phyloP scores from a whole-genome alignment of 306 rosid species.

The Prinsepia uniflora region DNA sequence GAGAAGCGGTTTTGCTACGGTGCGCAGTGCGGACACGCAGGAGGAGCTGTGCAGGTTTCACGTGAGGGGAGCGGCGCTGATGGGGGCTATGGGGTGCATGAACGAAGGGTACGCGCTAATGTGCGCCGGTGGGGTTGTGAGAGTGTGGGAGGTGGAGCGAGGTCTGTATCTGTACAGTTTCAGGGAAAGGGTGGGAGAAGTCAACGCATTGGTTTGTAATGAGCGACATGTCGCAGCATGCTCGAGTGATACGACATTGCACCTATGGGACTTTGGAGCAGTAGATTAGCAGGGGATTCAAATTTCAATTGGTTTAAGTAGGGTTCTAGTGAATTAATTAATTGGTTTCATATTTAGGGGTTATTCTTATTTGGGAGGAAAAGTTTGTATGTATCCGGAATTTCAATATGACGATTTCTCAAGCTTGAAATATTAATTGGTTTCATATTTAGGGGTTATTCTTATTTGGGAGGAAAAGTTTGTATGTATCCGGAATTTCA shows the following conservation, averaged over 20 bases:
- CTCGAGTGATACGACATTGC: conserved; percentile 29
- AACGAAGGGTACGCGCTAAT: conserved; percentile 51
- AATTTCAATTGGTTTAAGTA: background rate
- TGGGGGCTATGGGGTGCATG: conserved; percentile 54
- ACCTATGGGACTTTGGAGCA: conserved; percentile 73
- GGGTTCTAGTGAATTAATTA: background rate
- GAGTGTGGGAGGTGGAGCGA: conserved; percentile 52
- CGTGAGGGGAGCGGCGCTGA: conserved; percentile 20
- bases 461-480: too few relatives aligned
- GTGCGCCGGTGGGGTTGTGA: conserved; percentile 33
- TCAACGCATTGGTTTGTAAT: conserved; percentile 43
- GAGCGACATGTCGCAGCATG: conserved; percentile 63
- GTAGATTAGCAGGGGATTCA: background rate
- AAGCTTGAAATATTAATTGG: background rate
- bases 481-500: too few relatives aligned
- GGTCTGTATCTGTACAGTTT: conserved; percentile 18
- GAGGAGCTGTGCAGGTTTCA: conserved; percentile 48
- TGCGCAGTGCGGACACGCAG: conserved; percentile 37
- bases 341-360: background rate
- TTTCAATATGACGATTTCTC: too few relatives aligned
- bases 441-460: background rate
- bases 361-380: too few relatives aligned
- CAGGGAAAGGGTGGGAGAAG: conserved; percentile 23
- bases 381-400: too few relatives aligned
- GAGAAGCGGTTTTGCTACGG: conserved; percentile 39